phyloP scores from a whole-genome alignment of 208 protist genomes.

The Zelonia costaricensis region DNA sequence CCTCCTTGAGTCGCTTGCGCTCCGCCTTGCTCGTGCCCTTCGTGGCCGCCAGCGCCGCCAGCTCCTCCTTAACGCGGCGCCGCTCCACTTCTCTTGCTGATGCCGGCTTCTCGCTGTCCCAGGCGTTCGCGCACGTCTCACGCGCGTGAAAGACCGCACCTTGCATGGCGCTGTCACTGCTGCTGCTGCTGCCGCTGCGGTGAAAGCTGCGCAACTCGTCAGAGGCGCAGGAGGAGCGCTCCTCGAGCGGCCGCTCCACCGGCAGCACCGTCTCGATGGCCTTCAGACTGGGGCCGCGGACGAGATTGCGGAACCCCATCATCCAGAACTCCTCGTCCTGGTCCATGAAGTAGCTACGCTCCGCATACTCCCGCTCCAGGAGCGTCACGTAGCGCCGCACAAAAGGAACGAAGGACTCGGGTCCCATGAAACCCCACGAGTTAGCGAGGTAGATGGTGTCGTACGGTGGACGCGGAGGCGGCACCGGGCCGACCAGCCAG shows the following conservation, averaged over 20 bases:
- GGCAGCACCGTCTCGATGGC: neutral
- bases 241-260: neutral
- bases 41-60: neutral
- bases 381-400: slow-evolving; percentile 24
- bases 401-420: slow-evolving; percentile 17
- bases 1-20: neutral
- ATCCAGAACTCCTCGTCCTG: slow-evolving; percentile 1
- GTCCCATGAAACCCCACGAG: slow-evolving; percentile 12
- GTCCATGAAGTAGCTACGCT: neutral
- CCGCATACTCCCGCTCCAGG: slow-evolving; percentile 11
- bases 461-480: neutral
- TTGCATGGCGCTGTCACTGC: neutral
- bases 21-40: neutral
- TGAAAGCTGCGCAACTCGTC: no score
- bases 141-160: neutral
- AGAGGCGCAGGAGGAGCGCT: slow-evolving; percentile 1
- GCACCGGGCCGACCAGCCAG: slow-evolving; percentile 19
- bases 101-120: neutral
- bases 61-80: neutral
- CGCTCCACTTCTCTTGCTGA: neutral
- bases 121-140: neutral
- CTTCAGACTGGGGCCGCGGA: no score
- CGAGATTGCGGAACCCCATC: no score
- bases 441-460: neutral
- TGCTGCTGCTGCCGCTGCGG: neutral